These are phyloP conservation scores for Bertia moriformis DNA, from an alignment of 2,329 filamentous ascomycete genomes.

Conservation along the genomic window DNA sequence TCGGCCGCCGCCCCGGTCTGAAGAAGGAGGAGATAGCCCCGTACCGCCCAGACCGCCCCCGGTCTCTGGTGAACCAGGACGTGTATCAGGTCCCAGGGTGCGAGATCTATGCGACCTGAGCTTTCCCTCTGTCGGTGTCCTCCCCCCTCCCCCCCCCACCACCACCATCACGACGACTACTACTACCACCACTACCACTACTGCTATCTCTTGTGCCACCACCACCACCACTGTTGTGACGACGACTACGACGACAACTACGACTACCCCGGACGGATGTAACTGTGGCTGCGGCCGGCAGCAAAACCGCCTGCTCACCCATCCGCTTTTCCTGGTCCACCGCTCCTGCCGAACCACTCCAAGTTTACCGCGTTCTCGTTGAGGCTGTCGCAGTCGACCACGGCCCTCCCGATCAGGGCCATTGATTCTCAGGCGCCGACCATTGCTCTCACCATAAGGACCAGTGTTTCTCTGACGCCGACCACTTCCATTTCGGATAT, in stretches of 20 bases:
- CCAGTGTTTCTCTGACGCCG: neutral
- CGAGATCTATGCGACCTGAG: neutral
- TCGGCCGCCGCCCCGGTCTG: no score
- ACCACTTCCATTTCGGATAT: neutral
- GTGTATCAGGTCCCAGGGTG: neutral
- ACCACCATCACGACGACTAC: neutral
- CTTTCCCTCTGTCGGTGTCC: neutral
- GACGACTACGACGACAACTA: no score
- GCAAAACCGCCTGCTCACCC: no score
- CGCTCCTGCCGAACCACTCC: neutral
- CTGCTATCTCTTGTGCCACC: neutral
- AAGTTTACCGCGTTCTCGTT: neutral
- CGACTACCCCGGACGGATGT: no score
- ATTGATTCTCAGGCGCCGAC: neutral
- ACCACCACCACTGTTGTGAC: neutral
- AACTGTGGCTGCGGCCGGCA: no score
- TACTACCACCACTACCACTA: neutral
- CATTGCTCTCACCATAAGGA: neutral
- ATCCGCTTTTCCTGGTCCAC: no score
- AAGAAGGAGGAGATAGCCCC: no score
- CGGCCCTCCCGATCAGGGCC: neutral
- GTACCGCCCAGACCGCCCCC: neutral
- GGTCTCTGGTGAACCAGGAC: neutral
- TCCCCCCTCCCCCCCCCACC: neutral
- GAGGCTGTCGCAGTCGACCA: neutral